These are phyloP conservation scores for Calonectria pteridis DNA, from an alignment of 2,329 filamentous ascomycete genomes.

Conservation along the genomic window DNA sequence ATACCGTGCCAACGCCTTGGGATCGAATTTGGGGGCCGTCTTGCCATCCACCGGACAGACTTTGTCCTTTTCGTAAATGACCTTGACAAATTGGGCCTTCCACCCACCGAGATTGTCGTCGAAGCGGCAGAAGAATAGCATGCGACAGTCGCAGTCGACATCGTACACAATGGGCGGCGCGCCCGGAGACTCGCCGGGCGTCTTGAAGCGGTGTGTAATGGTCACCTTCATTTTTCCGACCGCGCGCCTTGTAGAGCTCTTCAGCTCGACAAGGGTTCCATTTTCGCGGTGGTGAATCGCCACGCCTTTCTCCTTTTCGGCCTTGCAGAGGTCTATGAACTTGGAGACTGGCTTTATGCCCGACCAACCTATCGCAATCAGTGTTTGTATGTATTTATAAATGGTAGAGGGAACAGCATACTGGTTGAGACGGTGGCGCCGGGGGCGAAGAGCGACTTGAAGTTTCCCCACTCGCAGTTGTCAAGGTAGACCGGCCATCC, in stretches of 20 bases:
- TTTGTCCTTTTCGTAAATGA: constrained; percentile 1
- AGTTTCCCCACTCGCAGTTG: constrained; percentile 66
- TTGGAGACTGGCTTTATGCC: background rate
- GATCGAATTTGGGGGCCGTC: background rate
- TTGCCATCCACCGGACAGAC: background rate
- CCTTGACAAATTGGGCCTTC: constrained; percentile 13
- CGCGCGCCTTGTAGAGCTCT: background rate
- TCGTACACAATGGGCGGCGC: background rate
- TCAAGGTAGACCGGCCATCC: constrained; percentile 67
- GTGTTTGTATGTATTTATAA: background rate
- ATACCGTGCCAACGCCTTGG: background rate
- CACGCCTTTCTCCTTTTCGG: constrained; percentile 1
- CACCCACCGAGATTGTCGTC: background rate
- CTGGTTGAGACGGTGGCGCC: constrained; percentile 64
- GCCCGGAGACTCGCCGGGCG: background rate
- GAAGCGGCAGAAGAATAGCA: constrained; percentile 3
- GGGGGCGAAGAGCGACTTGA: constrained; percentile 60
- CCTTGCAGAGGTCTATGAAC: background rate
- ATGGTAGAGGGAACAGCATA: constrained; percentile 34
- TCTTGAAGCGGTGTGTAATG: constrained; percentile 9
- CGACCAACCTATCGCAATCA: background rate
- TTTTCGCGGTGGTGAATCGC: constrained; percentile 1
- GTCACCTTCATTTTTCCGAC: constrained; percentile 10
- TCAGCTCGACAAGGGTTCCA: background rate
- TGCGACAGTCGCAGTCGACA: constrained; percentile 5